Evolutionary conservation across 1,284 basidiomycete genomes (phyloP).

Genomic region (Paramarasmius palmivorus): DNA sequence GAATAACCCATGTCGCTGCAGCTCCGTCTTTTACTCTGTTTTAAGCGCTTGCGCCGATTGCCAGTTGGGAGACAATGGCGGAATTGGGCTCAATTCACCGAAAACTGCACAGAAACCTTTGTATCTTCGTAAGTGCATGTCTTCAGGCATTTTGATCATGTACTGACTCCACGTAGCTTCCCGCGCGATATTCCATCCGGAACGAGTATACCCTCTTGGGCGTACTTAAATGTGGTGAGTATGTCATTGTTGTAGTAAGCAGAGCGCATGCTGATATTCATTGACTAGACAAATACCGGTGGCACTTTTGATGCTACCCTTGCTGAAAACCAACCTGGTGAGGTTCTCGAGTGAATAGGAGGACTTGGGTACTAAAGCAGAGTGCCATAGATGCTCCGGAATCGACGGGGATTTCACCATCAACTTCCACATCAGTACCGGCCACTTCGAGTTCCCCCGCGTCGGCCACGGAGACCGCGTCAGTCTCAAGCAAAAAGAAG

Average conservation of each 20-base stretch:
- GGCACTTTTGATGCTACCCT: no score
- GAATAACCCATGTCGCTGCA: not conserved
- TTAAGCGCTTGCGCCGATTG: not conserved
- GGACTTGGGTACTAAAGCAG: no score
- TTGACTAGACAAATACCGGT: no score
- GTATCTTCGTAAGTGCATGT: not conserved
- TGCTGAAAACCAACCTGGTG: no score
- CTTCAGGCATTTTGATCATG: not conserved
- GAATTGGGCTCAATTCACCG: not conserved
- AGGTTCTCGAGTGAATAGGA: no score
- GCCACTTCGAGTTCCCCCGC: not conserved
- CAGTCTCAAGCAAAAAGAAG: not conserved
- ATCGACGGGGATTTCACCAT: no score
- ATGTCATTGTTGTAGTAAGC: no score
- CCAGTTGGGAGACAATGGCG: not conserved
- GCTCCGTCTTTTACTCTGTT: not conserved
- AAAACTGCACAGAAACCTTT: not conserved
- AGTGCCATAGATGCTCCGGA: no score
- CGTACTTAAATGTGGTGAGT: no score
- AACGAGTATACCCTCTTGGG: no score
- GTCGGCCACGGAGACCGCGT: not conserved
- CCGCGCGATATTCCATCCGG: no score
- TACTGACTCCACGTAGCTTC: not conserved
- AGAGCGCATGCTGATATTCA: no score
- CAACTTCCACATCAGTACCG: not conserved